phyloP scores from a whole-genome alignment of 768 basidiomycete genomes.

The Pulveroboletus sp. region DNA sequence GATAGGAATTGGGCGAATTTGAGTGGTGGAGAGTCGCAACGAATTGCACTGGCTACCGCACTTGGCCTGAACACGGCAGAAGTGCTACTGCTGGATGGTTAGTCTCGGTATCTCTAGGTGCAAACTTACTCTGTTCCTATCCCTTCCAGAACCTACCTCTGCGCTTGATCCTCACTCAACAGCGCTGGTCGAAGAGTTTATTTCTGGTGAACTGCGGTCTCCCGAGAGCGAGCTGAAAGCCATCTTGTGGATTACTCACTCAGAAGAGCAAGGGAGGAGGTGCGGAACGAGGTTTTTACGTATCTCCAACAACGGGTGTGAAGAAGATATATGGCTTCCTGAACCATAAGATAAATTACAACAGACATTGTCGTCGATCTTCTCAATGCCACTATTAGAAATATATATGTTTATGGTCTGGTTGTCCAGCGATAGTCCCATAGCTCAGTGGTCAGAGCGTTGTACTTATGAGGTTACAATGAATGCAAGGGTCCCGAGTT shows the following conservation, averaged over 20 bases:
- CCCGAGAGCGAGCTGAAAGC: conserved; percentile 56
- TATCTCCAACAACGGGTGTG: conserved; percentile 39
- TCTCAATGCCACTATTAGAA: neutral
- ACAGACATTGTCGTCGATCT: neutral
- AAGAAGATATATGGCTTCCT: conserved; percentile 34
- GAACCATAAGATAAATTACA: conserved; percentile 19
- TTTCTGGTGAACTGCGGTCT: conserved; percentile 49
- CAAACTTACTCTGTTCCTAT: neutral
- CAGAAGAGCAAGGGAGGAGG: conserved; percentile 70
- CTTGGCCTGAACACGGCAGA: conserved; percentile 72
- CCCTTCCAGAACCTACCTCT: conserved; percentile 73
- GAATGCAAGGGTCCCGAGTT: conserved; percentile 60
- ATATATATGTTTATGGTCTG: neutral
- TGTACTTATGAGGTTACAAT: conserved; percentile 55
- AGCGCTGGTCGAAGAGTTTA: conserved; percentile 56
- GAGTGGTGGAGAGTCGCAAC: conserved; percentile 84
- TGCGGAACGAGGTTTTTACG: conserved; percentile 68
- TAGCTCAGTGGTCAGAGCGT: conserved; percentile 62
- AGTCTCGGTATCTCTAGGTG: conserved; percentile 15
- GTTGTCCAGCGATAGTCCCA: conserved; percentile 34
- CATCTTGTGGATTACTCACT: conserved; percentile 86
- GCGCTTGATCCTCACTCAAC: conserved; percentile 74
- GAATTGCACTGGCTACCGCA: conserved; percentile 74
- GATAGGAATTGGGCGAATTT: conserved; percentile 72
- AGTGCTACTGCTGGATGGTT: conserved; percentile 76